Percentiles rank a stretch among this genome's conserved stretches.
Evolutionary conservation across 139 green algal genomes (phyloP).

Genomic region (Coelastrella sp.): DNA sequence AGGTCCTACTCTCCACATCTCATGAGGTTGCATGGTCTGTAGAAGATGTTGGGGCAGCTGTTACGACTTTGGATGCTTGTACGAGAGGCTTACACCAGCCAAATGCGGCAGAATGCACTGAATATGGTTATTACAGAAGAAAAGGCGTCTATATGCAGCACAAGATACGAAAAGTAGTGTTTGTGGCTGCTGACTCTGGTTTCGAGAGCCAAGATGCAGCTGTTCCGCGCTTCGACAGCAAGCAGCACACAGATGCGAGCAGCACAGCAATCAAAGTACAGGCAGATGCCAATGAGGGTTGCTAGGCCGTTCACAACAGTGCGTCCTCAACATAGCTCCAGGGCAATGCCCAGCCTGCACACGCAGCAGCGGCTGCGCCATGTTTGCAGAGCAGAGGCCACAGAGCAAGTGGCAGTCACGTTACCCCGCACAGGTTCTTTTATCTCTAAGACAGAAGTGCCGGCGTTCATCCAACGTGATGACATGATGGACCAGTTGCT

Average conservation of each 20-base stretch:
- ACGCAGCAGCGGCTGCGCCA: constrained; percentile 19
- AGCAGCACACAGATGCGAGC: neutral
- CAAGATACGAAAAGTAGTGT: too few species aligned
- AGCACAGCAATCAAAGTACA: neutral
- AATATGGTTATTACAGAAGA: too few species aligned
- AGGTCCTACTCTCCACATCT: too few species aligned
- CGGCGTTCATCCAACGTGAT: constrained; percentile 84
- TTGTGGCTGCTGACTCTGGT: neutral
- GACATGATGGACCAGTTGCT: constrained; percentile 90
- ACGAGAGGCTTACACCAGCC: too few species aligned
- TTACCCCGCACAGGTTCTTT: constrained; percentile 56
- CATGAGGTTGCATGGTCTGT: too few species aligned
- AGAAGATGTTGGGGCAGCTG: too few species aligned
- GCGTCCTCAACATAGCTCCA: neutral
- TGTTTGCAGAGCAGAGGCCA: constrained; percentile 11
- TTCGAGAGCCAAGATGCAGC: neutral
- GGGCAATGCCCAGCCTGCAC: neutral
- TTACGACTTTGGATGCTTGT: too few species aligned
- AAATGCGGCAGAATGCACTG: too few species aligned
- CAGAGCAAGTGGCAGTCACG: constrained; percentile 18
- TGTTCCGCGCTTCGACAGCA: constrained; percentile 1
- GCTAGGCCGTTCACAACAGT: constrained; percentile 9
- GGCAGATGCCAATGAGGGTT: neutral
- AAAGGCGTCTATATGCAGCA: too few species aligned
- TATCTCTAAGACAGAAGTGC: constrained; percentile 83